phyloP scores from a whole-genome alignment of 202 grass and related monocot genomes.

The Eragrostis tef region DNA sequence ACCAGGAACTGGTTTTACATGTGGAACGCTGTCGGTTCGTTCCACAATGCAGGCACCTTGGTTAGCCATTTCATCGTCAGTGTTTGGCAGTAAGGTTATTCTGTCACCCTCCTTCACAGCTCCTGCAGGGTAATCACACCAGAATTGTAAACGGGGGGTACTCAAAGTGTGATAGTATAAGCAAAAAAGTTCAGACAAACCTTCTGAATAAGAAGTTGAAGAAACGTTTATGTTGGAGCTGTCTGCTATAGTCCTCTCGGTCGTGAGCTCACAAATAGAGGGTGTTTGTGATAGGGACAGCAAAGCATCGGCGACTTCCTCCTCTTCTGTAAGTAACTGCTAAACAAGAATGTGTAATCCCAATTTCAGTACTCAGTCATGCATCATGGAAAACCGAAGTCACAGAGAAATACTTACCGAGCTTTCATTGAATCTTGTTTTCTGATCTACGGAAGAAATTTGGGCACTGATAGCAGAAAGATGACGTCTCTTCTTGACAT shows the following conservation, averaged over 20 bases:
- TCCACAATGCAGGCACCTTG: neutral
- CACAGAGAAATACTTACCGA: constrained; percentile 31
- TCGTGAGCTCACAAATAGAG: constrained; percentile 18
- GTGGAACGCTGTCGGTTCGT: neutral
- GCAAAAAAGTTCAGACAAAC: constrained; percentile 38
- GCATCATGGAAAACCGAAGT: neutral
- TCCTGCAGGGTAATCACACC: constrained; percentile 37
- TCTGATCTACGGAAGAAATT: constrained; percentile 4
- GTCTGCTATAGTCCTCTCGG: constrained; percentile 15
- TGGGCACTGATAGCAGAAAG: constrained; percentile 54
- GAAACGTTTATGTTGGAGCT: constrained; percentile 35
- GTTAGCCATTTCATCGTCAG: constrained; percentile 13
- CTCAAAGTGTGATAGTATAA: neutral
- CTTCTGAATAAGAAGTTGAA: constrained; percentile 51
- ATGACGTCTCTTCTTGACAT: constrained; percentile 61
- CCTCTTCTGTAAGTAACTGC: constrained; percentile 63
- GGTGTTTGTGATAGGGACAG: constrained; percentile 46
- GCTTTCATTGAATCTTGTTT: constrained; percentile 39
- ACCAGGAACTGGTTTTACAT: constrained; percentile 38
- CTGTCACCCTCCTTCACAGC: constrained; percentile 18
- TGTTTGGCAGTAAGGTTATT: constrained; percentile 20
- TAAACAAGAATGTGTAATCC: constrained; percentile 29
- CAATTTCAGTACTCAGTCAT: neutral
- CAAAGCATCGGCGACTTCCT: constrained; percentile 65
- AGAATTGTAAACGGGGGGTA: constrained; percentile 13